phyloP scores from a whole-genome alignment of 371 early-diverging fungal genomes.

The Nematocida homosporus region DNA sequence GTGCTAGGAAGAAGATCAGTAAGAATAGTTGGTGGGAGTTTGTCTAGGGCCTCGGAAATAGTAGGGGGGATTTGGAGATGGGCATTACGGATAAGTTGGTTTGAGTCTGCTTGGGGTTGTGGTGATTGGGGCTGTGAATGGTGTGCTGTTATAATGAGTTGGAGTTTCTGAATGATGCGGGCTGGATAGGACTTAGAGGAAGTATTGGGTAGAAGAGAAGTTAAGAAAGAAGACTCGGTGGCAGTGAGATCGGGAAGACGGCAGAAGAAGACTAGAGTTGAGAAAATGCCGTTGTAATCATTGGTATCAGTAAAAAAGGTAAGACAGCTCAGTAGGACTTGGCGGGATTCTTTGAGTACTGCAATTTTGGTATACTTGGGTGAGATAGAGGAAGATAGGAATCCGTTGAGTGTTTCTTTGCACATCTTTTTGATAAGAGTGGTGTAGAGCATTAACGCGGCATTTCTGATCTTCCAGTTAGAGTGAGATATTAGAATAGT shows the following conservation, averaged over 20 bases:
- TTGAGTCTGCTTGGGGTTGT: background rate
- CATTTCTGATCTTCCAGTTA: conserved; percentile 46
- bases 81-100: background rate
- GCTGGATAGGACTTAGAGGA: no score
- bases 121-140: no score
- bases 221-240: conserved; percentile 5
- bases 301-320: background rate
- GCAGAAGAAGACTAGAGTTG: conserved; percentile 39
- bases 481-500: conserved; percentile 27
- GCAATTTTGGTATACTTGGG: conserved; percentile 28
- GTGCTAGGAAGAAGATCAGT: no score
- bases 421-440: conserved; percentile 54
- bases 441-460: conserved; percentile 45
- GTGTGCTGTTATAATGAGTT: no score
- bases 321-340: conserved; percentile 20
- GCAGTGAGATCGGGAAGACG: conserved; percentile 15
- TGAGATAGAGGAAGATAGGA: background rate
- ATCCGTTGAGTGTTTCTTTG: conserved; percentile 38
- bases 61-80: background rate
- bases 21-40: background rate
- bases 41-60: background rate
- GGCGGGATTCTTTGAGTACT: background rate
- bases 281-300: conserved; percentile 20
- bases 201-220: no score
- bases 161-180: no score